Conservation (phyloP, 2,329 filamentous ascomycete genomes). For the Aschersonia sp. region DNA sequence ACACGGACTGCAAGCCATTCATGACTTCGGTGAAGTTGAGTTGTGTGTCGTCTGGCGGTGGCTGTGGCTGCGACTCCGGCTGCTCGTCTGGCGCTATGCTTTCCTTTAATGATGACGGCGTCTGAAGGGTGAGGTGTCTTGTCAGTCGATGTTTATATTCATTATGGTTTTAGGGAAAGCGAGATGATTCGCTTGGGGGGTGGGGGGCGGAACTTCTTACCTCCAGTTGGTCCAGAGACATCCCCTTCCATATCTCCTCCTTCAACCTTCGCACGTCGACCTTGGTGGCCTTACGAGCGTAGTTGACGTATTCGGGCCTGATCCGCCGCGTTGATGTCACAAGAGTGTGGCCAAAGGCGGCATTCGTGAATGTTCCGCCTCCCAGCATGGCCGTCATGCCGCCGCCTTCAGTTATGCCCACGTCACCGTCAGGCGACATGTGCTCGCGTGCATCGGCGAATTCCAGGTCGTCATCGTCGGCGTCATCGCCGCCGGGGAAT, state of each 20-base stretch:
- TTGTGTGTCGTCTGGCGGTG: conserved; percentile 27
- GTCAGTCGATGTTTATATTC: too few species aligned
- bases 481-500: conserved; percentile 41
- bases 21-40: conserved; percentile 87
- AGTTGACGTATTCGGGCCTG: conserved; percentile 56
- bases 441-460: conserved; percentile 73
- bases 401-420: conserved; percentile 28
- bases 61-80: not conserved
- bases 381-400: conserved; percentile 37
- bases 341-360: conserved; percentile 50
- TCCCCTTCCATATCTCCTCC: conserved; percentile 56
- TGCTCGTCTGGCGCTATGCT: not conserved
- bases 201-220: conserved; percentile 21
- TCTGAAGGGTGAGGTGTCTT: too few species aligned
- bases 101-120: not conserved
- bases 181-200: not conserved
- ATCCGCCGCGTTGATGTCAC: conserved; percentile 50
- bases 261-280: conserved; percentile 55
- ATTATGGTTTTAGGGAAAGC: too few species aligned
- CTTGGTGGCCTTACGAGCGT: conserved; percentile 56
- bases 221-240: conserved; percentile 38
- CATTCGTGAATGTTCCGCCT: conserved; percentile 32
- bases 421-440: conserved; percentile 51
- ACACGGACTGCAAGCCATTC: conserved; percentile 75
- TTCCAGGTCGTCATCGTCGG: conserved; percentile 55